A percentile compares a stretch with the other conserved stretches of the same genome.
These are phyloP conservation scores for Flaveria trinervia DNA, from an alignment of 129 eudicot genomes.

Conservation along the genomic window DNA sequence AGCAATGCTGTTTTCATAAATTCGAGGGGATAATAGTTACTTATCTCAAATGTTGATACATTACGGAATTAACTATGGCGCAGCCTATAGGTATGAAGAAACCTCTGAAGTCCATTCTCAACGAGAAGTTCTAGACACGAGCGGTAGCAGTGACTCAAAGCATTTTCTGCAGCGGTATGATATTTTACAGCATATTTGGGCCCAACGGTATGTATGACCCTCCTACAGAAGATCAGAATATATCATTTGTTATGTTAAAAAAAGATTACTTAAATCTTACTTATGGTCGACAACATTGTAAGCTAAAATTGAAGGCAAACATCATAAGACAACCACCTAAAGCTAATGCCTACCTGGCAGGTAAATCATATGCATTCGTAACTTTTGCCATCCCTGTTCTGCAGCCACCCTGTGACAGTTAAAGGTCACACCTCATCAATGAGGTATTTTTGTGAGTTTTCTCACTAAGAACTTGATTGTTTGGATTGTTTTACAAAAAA, in stretches of 20 bases:
- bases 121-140: constrained; percentile 95
- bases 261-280: constrained; percentile 3
- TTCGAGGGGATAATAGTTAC: constrained; percentile 24
- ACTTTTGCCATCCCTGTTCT: constrained; percentile 97
- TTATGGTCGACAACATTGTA: background rate
- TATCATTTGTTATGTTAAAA: constrained; percentile 7
- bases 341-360: constrained; percentile 64
- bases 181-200: constrained; percentile 98
- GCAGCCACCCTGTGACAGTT: constrained; percentile 81
- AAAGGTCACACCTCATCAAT: constrained; percentile 16
- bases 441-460: background rate
- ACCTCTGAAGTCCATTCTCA: constrained; percentile 85
- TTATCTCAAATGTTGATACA: constrained; percentile 28
- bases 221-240: constrained; percentile 47
- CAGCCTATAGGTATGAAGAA: constrained; percentile 25
- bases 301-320: constrained; percentile 14
- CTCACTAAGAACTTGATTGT: background rate
- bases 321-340: background rate
- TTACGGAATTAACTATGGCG: background rate
- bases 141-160: constrained; percentile 94
- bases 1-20: constrained; percentile 75
- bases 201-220: constrained; percentile 97
- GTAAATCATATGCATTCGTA: constrained; percentile 91
- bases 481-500: background rate
- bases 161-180: constrained; percentile 99